Evolutionary conservation across 2,329 filamentous ascomycete species (phyloP), one percentile per base, ranked within the genome.

Genomic region (Cladosporium oxysporum): DNA sequence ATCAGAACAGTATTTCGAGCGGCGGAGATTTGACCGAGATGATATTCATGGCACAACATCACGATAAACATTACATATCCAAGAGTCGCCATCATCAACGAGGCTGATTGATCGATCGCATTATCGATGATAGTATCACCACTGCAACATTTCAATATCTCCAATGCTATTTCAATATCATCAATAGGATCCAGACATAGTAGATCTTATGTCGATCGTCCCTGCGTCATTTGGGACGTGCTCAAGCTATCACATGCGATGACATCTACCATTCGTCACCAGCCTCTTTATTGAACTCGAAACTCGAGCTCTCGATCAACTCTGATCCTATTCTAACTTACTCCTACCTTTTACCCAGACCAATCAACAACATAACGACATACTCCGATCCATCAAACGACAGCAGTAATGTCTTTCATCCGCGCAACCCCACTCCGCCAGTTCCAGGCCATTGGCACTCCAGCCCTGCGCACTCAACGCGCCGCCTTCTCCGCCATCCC

Each of bases 401-500:
- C 37, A 50, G 50, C 55, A 58, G 67, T 29, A 64, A 72, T 71
- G 70, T 67, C 66, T 26, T 68, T 71, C 66, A 61, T 71, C 41
- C 68, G 70, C 58, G 61, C 65, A 47, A 58, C 59, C 57, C 61
- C 67, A 53, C 66, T 66, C 60, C 69, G 68, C 47, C 66, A 67
- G 21, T 67, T 68, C 44, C 70, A 69, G 41, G 63, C 67, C 29
- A 57, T 57, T 33, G 59, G 66, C 28, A 58, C 62, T 52, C 64
- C 69, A 41, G 49, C 68, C 41, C 65, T 64, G 53, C 64, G 68
- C 50, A 59, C 53, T 64, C 66, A 65, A 57, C 64, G 62, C 60
- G 61, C 66, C 35, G 69, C 72, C 18, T 68, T 69, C 52, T 71
- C 73, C 26, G 69, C 73, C 63, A 74, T 73, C 67, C 71, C 75